Base-by-base conservation (phyloP, 441 rosid species). In the Croton laevigatus region DNA sequence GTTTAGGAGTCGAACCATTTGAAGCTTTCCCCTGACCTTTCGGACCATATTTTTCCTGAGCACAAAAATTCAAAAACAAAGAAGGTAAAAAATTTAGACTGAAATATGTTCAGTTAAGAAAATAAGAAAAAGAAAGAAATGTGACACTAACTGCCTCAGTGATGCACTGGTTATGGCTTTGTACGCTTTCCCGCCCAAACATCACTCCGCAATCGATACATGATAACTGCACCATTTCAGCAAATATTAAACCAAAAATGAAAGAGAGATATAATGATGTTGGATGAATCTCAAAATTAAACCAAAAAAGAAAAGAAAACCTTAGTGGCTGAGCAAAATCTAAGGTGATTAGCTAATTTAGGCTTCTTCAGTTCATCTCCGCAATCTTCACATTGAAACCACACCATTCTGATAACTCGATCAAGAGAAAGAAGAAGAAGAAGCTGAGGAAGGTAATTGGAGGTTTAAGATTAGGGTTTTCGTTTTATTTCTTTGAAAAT, bases 331-430 rank as follows among this genome's bases (percentile, higher is more conserved):
- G 91, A 82, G 86, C 99, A 94, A 55, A 85, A 84, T 38, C 97
- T 68, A 83, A 92, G 92, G 77, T 94, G 99, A 82, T 77, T 80
- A 37, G 87, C 81, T 65, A 94, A 80, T 81, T 94, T 94, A 36
- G 99, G 99, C 64, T 94, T 94, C 93, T 94, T 94, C 74, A 94
- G 81, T 72, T 83, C 81, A 81, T 86, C 97, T 19, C 99, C 98
- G 61, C 98, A 94, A 62, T 89, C 98, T 66, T 94, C 98, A 70
- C 99, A 94, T 83, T 92, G 99, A 80, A 94, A 92, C 99, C 99
- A 94, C 77, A 94, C 99, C 99, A 94, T 94, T 52, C 67, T 40
- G 44, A 40, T 34, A 17, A 11, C 17, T 37, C 37, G 32, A 55
- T 66, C 49, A 49, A 13, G 48, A 62, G 37, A 8, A n/a, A 34